Percentiles rank a stretch among this genome's conserved stretches.
Conservation (phyloP, 345 rosid genomes). For the Alliaria petiolata region DNA sequence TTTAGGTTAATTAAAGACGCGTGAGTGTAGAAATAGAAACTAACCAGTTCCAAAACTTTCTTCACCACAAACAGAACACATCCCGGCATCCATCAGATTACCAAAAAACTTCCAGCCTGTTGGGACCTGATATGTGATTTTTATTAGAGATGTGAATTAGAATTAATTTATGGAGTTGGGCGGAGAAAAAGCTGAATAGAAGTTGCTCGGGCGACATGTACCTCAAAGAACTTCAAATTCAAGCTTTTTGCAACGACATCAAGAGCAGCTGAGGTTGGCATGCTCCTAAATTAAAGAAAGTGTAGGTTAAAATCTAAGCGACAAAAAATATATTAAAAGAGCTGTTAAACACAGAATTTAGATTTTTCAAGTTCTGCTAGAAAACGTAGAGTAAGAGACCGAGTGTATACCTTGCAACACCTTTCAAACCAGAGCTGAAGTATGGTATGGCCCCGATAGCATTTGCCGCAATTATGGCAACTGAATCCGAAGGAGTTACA, state of each 20-base stretch:
- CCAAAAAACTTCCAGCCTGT: conserved; percentile 99
- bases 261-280: conserved; percentile 99
- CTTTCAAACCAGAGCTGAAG: conserved; percentile 91
- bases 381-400: background rate
- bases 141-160: background rate
- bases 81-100: conserved; percentile 97
- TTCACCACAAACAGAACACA: conserved; percentile 96
- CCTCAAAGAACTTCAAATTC: conserved; percentile 95
- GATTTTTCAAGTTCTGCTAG: background rate
- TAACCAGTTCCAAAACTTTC: conserved; percentile 99
- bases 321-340: background rate
- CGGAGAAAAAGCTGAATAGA: background rate
- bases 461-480: conserved; percentile 98
- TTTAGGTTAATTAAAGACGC: conserved; percentile 5
- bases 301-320: no score
- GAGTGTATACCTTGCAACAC: conserved; percentile 88
- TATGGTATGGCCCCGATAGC: conserved; percentile 88
- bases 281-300: conserved; percentile 65
- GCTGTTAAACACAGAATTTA: background rate
- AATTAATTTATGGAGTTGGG: background rate
- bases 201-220: conserved; percentile 29
- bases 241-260: conserved; percentile 91
- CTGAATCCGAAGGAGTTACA: conserved; percentile 99
- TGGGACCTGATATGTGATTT: conserved; percentile 61
- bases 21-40: conserved; percentile 20